Percentiles rank a stretch among this genome's conserved stretches.
phyloP scores from a whole-genome alignment of 78 protist species.

The Tieghemostelium lacteum region DNA sequence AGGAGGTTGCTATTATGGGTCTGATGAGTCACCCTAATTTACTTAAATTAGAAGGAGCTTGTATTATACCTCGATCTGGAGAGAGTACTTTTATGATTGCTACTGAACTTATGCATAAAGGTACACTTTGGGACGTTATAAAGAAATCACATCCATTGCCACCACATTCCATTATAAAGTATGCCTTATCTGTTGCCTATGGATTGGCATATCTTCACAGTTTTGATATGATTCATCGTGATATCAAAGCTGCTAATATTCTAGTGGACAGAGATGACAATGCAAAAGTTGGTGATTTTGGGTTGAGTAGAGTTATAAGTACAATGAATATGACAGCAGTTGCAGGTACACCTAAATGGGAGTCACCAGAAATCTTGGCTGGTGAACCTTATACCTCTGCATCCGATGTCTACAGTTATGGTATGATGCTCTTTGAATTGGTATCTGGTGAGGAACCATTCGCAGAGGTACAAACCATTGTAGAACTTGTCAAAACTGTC shows the following conservation, averaged over 20 bases:
- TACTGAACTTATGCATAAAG: constrained; percentile 67
- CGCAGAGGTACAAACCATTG: constrained; percentile 52
- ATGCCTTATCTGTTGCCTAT: constrained; percentile 65
- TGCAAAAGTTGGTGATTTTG: constrained; percentile 72
- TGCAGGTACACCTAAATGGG: constrained; percentile 79
- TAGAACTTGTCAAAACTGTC: constrained; percentile 40
- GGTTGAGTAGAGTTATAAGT: constrained; percentile 31
- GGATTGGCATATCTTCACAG: constrained; percentile 89
- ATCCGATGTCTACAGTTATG: constrained; percentile 60
- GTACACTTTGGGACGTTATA: constrained; percentile 53
- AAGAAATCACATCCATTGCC: constrained; percentile 41
- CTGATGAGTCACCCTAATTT: constrained; percentile 58
- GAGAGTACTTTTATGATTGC: constrained; percentile 67
- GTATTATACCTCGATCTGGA: constrained; percentile 33
- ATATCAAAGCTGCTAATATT: constrained; percentile 88
- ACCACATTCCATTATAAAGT: background rate
- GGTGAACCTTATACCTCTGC: constrained; percentile 61
- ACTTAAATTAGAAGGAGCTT: constrained; percentile 63
- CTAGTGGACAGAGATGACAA: constrained; percentile 40
- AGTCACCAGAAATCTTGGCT: constrained; percentile 59
- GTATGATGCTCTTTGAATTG: constrained; percentile 64
- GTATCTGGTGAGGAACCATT: constrained; percentile 61
- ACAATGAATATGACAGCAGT: constrained; percentile 61
- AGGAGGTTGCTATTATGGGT: constrained; percentile 77
- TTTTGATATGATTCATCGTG: constrained; percentile 84